A percentile compares a stretch with the other conserved stretches of the same genome.
Conservation (phyloP, 2,329 filamentous ascomycete genomes). For the Neonectria ditissima region DNA sequence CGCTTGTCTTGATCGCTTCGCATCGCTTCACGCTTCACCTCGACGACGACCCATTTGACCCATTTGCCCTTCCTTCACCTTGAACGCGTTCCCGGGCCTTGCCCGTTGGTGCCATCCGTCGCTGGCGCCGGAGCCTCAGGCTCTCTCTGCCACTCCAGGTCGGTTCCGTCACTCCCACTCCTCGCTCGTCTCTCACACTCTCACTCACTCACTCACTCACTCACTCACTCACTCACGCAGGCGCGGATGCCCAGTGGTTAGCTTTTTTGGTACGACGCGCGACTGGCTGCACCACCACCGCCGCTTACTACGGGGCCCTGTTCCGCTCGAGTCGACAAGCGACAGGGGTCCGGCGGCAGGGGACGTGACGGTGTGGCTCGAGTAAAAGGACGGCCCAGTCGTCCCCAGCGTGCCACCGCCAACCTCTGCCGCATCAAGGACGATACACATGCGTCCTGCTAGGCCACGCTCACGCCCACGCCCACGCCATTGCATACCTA, state of each 20-base stretch:
- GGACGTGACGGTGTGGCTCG: conserved; percentile 14
- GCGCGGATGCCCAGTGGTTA: conserved; percentile 16
- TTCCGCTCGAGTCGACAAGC: conserved; percentile 22
- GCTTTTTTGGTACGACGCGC: conserved; percentile 24
- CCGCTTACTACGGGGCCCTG: conserved; percentile 27
- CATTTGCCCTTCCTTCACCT: background rate
- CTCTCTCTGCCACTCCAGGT: background rate
- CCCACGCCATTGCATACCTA: conserved; percentile 7
- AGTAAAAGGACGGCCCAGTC: conserved; percentile 7
- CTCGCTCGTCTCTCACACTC: background rate
- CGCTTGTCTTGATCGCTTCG: conserved; percentile 22
- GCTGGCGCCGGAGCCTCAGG: background rate
- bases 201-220: background rate
- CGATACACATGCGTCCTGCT: background rate
- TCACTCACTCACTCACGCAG: background rate
- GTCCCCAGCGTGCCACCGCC: background rate
- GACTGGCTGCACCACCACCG: conserved; percentile 22
- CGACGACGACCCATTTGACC: background rate
- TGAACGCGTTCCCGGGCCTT: background rate
- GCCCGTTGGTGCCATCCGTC: background rate
- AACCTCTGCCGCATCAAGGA: background rate
- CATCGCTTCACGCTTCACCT: conserved; percentile 2
- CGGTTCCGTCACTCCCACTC: background rate
- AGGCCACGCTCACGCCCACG: too few relatives aligned
- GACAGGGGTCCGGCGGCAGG: conserved; percentile 17